Percentiles rank a stretch among this genome's conserved stretches.
Conservation (phyloP, 345 rosid genomes). For the Crucihimalaya himalaica region DNA sequence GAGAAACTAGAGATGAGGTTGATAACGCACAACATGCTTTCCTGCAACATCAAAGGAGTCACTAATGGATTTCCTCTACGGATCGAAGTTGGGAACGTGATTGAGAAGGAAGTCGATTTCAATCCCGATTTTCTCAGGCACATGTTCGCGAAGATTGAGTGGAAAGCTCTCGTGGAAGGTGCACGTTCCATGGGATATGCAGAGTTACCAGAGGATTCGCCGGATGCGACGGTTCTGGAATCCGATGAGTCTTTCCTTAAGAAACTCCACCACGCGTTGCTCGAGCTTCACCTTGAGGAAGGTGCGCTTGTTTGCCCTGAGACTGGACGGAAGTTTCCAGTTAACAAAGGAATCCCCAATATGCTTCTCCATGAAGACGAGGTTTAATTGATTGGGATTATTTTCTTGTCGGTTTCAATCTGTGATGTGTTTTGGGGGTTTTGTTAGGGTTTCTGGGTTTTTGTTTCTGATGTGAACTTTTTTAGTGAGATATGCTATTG, state of each 20-base stretch:
- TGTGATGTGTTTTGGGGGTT: background rate
- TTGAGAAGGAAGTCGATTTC: constrained; percentile 62
- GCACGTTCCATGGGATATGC: constrained; percentile 65
- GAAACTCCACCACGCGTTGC: constrained; percentile 80
- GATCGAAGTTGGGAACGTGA: constrained; percentile 64
- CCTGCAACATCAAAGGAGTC: constrained; percentile 90
- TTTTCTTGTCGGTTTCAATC: background rate
- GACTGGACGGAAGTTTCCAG: constrained; percentile 74
- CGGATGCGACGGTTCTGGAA: constrained; percentile 51
- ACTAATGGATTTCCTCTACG: constrained; percentile 73
- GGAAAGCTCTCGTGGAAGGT: constrained; percentile 77
- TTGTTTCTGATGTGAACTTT: constrained; percentile 5
- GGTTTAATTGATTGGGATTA: constrained; percentile 45
- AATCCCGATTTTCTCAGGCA: constrained; percentile 69
- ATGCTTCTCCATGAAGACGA: constrained; percentile 98
- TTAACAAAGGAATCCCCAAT: constrained; percentile 82
- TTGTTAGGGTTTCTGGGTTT: constrained; percentile 16
- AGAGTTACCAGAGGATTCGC: constrained; percentile 65
- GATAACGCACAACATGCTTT: constrained; percentile 85
- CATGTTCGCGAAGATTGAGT: constrained; percentile 73
- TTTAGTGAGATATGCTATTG: constrained; percentile 1
- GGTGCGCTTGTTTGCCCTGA: constrained; percentile 92
- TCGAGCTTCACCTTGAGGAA: constrained; percentile 87
- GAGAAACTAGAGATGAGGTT: constrained; percentile 57
- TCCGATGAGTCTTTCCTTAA: constrained; percentile 64